phyloP scores from a whole-genome alignment of 352 stramenopile genomes.

The Globisporangium heterothallicum region DNA sequence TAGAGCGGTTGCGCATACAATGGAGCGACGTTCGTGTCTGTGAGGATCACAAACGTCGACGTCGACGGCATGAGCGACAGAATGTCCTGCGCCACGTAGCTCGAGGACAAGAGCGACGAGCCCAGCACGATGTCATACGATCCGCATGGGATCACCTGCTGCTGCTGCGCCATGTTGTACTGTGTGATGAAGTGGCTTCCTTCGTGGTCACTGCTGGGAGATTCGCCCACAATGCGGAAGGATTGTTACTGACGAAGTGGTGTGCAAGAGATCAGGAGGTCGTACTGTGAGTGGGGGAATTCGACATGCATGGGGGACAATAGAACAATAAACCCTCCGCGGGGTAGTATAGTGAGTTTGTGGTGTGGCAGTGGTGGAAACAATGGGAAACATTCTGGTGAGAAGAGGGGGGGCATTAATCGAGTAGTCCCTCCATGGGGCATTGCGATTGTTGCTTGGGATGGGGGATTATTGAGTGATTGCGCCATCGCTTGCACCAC shows the following conservation, averaged over 20 bases:
- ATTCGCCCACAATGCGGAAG: not conserved
- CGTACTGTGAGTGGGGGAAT: not conserved
- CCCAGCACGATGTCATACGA: constrained; percentile 81
- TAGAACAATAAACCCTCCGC: too few relatives aligned
- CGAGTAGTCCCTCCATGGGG: too few relatives aligned
- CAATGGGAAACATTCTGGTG: too few relatives aligned
- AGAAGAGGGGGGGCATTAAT: too few relatives aligned
- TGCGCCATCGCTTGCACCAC: not conserved
- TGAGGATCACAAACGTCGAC: constrained; percentile 81
- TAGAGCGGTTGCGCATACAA: constrained; percentile 67
- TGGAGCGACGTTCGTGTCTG: constrained; percentile 66
- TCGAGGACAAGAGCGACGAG: constrained; percentile 52
- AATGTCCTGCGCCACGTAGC: constrained; percentile 62
- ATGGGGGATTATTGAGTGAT: not conserved
- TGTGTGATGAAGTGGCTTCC: not conserved
- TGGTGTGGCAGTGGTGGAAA: too few relatives aligned
- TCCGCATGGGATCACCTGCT: constrained; percentile 61
- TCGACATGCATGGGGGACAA: too few relatives aligned
- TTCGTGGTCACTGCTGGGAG: not conserved
- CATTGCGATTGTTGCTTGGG: not conserved
- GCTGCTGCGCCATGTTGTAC: constrained; percentile 9
- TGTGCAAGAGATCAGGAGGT: not conserved
- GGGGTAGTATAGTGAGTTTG: not conserved
- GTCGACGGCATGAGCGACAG: constrained; percentile 41
- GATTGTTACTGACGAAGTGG: not conserved